phyloP scores from a whole-genome alignment of 1,284 basidiomycete genomes.

The Puccinia hordei region DNA sequence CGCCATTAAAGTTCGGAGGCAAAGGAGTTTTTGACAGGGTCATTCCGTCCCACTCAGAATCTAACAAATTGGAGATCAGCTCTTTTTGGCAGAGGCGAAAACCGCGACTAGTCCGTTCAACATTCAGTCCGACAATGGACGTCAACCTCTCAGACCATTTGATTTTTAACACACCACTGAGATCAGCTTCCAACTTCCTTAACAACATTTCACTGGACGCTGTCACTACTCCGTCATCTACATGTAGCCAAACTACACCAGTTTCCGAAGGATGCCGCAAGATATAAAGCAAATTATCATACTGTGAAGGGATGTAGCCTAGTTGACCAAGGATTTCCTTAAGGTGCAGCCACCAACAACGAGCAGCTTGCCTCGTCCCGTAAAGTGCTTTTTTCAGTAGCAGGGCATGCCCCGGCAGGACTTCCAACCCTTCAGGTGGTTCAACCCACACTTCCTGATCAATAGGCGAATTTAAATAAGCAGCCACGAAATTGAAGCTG shows the following conservation, averaged over 20 bases:
- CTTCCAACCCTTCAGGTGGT: background rate
- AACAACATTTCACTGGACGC: background rate
- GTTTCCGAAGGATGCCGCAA: background rate
- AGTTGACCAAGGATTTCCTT: background rate
- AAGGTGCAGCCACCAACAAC: conserved; percentile 20
- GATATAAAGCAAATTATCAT: background rate
- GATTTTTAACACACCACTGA: background rate
- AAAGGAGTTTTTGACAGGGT: background rate
- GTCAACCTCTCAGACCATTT: background rate
- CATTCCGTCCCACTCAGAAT: background rate
- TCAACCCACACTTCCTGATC: conserved; percentile 11
- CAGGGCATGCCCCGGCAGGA: background rate
- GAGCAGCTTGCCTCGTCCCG: conserved; percentile 5
- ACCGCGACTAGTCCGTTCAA: background rate
- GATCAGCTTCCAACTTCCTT: background rate
- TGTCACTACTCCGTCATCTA: background rate
- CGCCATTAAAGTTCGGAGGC: background rate
- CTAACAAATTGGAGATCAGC: background rate
- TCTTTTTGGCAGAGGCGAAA: background rate
- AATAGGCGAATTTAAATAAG: conserved; percentile 28
- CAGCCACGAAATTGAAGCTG: conserved; percentile 6
- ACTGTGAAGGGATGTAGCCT: background rate
- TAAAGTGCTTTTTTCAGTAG: conserved; percentile 21
- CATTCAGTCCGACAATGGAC: background rate
- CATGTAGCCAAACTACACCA: background rate